Percentiles rank a stretch among this genome's conserved stretches.
Conservation (phyloP, 306 rosid genomes). For the Albizia julibrissin region DNA sequence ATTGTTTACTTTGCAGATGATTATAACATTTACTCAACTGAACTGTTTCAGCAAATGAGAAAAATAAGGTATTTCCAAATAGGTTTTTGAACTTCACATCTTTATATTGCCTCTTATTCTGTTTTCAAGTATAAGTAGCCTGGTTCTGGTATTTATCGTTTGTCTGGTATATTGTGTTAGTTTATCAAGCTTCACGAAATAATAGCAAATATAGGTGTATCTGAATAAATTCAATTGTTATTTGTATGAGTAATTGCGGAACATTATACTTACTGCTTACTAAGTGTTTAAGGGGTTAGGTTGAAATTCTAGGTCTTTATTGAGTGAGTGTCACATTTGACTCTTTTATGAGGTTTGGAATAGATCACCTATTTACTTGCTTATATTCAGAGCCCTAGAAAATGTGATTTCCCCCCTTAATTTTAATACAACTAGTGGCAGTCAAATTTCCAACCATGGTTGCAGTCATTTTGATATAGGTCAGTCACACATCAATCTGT, state of each 20-base stretch:
- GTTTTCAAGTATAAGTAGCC: constrained; percentile 7
- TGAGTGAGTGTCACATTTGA: constrained; percentile 9
- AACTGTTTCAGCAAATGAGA: constrained; percentile 80
- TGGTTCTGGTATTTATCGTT: constrained; percentile 8
- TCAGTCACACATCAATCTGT: constrained; percentile 9
- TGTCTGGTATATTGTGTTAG: constrained; percentile 2
- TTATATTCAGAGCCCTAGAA: constrained; percentile 1
- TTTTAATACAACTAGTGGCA: constrained; percentile 1
- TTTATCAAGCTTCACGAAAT: neutral
- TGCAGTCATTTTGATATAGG: constrained; percentile 6
- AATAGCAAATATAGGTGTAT: neutral
- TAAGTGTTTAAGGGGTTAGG: neutral
- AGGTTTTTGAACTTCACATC: constrained; percentile 2
- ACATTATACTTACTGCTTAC: neutral
- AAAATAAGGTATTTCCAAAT: constrained; percentile 67
- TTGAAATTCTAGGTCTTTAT: neutral
- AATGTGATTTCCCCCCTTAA: neutral
- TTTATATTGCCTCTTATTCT: constrained; percentile 7
- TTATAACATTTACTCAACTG: constrained; percentile 56
- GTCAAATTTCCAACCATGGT: constrained; percentile 13
- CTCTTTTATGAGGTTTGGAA: neutral
- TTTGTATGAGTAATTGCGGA: neutral
- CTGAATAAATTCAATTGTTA: neutral
- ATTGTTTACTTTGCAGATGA: constrained; percentile 85
- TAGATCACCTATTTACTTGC: neutral